phyloP scores from a whole-genome alignment of 2,329 filamentous ascomycete species.

The Trichothecium roseum region DNA sequence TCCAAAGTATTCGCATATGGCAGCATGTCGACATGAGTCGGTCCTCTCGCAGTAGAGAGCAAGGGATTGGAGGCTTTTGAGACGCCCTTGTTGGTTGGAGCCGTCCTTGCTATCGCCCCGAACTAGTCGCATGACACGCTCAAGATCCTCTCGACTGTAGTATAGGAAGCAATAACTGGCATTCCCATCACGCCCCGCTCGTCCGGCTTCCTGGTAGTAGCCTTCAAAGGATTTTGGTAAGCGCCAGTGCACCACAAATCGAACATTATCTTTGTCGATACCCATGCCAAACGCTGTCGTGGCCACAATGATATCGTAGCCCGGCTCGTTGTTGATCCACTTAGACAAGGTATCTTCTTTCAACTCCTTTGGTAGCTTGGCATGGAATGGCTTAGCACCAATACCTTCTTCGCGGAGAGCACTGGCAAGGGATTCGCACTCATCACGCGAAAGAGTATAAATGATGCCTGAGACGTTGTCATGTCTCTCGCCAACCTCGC shows the following conservation, averaged over 20 bases:
- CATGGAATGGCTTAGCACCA: slow-evolving; percentile 64
- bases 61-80: slow-evolving; percentile 56
- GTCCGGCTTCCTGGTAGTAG: slow-evolving; percentile 91
- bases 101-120: slow-evolving; percentile 32
- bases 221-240: slow-evolving; percentile 90
- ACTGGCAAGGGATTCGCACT: slow-evolving; percentile 61
- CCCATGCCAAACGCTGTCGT: slow-evolving; percentile 98
- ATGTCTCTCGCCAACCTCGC: slow-evolving; percentile 38
- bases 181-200: slow-evolving; percentile 82
- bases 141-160: slow-evolving; percentile 79
- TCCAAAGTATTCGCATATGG: slow-evolving; percentile 70
- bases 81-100: slow-evolving; percentile 36
- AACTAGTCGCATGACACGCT: slow-evolving; percentile 55
- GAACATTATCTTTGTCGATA: slow-evolving; percentile 90
- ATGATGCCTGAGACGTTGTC: slow-evolving; percentile 68
- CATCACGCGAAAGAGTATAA: slow-evolving; percentile 64
- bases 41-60: slow-evolving; percentile 75
- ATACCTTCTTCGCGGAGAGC: slow-evolving; percentile 58
- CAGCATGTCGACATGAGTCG: slow-evolving; percentile 60
- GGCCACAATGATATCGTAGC: slow-evolving; percentile 87
- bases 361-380: slow-evolving; percentile 54
- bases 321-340: slow-evolving; percentile 63
- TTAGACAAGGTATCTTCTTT: slow-evolving; percentile 61
- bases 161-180: slow-evolving; percentile 82
- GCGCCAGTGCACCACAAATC: slow-evolving; percentile 92